A percentile compares a stretch with the other conserved stretches of the same genome.
These are phyloP conservation scores for Metarhizium anisopliae DNA, from an alignment of 2,329 filamentous ascomycete genomes.

Conservation along the genomic window DNA sequence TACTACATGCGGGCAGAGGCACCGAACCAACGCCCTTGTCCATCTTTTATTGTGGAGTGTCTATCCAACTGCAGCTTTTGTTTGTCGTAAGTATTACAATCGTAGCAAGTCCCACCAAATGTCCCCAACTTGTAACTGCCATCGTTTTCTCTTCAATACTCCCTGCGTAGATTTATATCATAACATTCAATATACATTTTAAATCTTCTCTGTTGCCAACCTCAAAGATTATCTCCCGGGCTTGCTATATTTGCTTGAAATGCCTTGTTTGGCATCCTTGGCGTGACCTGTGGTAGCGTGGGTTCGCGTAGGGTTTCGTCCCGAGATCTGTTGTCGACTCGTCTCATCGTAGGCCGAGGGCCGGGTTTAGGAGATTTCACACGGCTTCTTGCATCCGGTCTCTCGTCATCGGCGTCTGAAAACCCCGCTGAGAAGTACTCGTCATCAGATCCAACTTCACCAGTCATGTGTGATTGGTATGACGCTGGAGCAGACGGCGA, in stretches of 20 bases:
- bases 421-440: slow-evolving; percentile 66
- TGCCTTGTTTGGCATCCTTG: slow-evolving; percentile 28
- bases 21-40: not conserved
- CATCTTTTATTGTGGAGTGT: not conserved
- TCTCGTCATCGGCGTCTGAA: slow-evolving; percentile 65
- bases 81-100: not conserved
- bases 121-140: not conserved
- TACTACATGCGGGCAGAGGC: not conserved
- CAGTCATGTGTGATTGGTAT: slow-evolving; percentile 42
- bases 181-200: not conserved
- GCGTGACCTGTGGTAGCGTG: slow-evolving; percentile 30
- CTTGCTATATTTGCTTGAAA: slow-evolving; percentile 23
- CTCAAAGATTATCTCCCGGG: slow-evolving; percentile 25
- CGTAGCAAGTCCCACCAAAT: not conserved
- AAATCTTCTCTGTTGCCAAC: not conserved
- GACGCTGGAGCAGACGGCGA: slow-evolving; percentile 58
- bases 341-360: slow-evolving; percentile 35
- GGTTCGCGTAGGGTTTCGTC: slow-evolving; percentile 24
- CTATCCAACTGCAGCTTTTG: not conserved
- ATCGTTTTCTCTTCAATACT: not conserved
- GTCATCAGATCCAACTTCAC: slow-evolving; percentile 65
- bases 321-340: slow-evolving; percentile 21
- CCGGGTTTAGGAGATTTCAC: slow-evolving; percentile 49
- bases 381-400: slow-evolving; percentile 46
- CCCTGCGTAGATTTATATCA: not conserved